Evolutionary conservation across 176 grass and related monocot species (phyloP).

Genomic region (Raddia guianensis): DNA sequence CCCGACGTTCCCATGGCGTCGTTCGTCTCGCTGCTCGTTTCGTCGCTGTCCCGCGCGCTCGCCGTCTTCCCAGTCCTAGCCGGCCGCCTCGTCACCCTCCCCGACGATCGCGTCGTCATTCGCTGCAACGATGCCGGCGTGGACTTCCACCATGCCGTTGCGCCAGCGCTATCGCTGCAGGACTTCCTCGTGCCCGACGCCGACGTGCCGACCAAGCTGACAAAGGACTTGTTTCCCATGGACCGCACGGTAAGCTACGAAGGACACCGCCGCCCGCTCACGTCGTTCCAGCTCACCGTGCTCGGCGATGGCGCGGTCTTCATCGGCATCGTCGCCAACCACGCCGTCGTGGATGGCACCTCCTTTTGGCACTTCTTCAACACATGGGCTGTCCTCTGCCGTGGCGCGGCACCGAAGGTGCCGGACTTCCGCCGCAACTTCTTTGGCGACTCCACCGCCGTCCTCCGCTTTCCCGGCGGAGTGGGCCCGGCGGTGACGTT

Average conservation of each 20-base stretch:
- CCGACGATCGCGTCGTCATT: conserved; percentile 66
- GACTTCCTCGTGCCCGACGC: conserved; percentile 58
- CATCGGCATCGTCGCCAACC: conserved; percentile 77
- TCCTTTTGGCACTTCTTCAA: conserved; percentile 98
- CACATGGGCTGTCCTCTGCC: conserved; percentile 76
- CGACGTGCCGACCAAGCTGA: conserved; percentile 66
- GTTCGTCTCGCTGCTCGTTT: conserved; percentile 59
- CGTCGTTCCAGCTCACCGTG: conserved; percentile 90
- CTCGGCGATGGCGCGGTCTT: conserved; percentile 80
- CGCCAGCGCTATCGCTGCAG: conserved; percentile 46
- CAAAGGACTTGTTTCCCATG: conserved; percentile 81
- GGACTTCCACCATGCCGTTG: conserved; percentile 68
- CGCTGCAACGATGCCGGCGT: conserved; percentile 81
- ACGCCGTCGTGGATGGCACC: conserved; percentile 88
- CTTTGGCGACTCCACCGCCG: conserved; percentile 77
- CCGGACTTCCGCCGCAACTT: conserved; percentile 77
- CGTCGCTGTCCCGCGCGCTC: conserved; percentile 69
- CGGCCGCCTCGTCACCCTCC: conserved; percentile 74
- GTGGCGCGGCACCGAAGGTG: conserved; percentile 54
- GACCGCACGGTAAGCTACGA: conserved; percentile 82
- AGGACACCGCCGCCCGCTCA: conserved; percentile 71
- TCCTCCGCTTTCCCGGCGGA: conserved; percentile 71
- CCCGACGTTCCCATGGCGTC: conserved; percentile 59
- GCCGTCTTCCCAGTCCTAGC: conserved; percentile 63
- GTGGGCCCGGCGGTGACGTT: conserved; percentile 76